Evolutionary conservation across 371 early-diverging fungal genomes (phyloP), one percentile per base, ranked within the genome.

Genomic region (Umbelopsis sp.): DNA sequence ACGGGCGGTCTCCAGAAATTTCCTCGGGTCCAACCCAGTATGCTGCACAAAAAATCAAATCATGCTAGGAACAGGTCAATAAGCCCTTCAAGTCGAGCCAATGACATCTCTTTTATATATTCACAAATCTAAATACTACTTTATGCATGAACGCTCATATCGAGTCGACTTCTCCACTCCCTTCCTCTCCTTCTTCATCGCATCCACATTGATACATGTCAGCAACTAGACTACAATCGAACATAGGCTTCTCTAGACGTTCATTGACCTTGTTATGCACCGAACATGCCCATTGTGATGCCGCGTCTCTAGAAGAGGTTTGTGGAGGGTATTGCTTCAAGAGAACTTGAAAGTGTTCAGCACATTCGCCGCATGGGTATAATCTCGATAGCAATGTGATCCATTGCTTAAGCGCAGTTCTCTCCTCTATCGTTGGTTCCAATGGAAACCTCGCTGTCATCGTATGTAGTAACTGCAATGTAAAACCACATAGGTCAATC

Each of bases 331-430:
- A 84, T 52, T 85, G 77, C 25, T 88, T 84, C 20, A 99, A 73
- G n/a, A 96, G 74, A 44, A 76, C 65, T 74, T 93, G 92, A 72
- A 97, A 96, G 68, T 97, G 96, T 3, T 81, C 78, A 1, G 98
- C 96, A 80, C 99, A 99, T 80, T 97, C 96, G 46, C 96, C 97
- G 75, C 99, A 99, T 11, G 99, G 99, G 79, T 98, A 99, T 41
- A 99, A 75, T 68, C 93, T 81, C 4, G 96, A 92, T 66, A 99
- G 87, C 14, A 97, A 73, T 66, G 86, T 84, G 69, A 99, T 84
- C 71, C 95, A 99, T 57, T 89, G 88, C 35, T 85, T 76, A 63
- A 95, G 76, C 4, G 96, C 91, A n/a, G 83, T 77, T 65, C 93
- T 83, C 76, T 98, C 94, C 45, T 92, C 89, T n/a, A 66, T 53